Evolutionary conservation across 1,284 basidiomycete species (phyloP), one percentile per base, ranked within the genome.

Genomic region (Melanopsichium pennsylvanicum): DNA sequence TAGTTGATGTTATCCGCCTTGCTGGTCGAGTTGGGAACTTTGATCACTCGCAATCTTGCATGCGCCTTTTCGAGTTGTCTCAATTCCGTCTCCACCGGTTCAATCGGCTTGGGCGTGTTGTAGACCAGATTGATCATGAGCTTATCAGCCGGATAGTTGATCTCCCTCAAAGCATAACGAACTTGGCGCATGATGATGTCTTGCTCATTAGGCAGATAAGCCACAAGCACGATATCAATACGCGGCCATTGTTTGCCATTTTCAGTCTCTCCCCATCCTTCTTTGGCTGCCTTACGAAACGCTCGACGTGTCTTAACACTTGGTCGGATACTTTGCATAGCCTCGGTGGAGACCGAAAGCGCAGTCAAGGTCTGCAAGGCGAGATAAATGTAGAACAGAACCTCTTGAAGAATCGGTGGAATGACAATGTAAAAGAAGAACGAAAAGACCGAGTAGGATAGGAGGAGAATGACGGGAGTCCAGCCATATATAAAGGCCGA

Each of bases 1-100:
- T 71, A 47, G 56, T 76, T 76, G 49, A 78, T 70, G 51, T 76
- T 78, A 32, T 78, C 70, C 7, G 74, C 74, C 29, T 78, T 74
- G 40, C 58, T 66, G 1, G 69, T 75, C 32, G 74, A 76, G 44
- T 69, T 62, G 37, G 73, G 73, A 18, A 76, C 74, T 45, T 68
- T 70, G 59, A 75, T 66, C 16, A 76, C 70, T 18, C 70, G 57
- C 32, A 76, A 21, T 13, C 67, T 52, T 0, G 36, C 44, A 42
- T 75, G 63, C 8, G 58, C 50, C 29, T 42, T 43, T 44, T 70
- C 70, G 9, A 76, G 50, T 36, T 60, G 67, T 2, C 39, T 33
- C 31, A 76, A 29, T 37, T 76, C 59, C 34, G 46, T 50, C 56
- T 76, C 68, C 33, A 76, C 41, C 4, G 61, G 59, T 44, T 70